These are phyloP conservation scores for Thamnidium elegans DNA, from an alignment of 192 early-diverging fungal genomes.

Conservation along the genomic window DNA sequence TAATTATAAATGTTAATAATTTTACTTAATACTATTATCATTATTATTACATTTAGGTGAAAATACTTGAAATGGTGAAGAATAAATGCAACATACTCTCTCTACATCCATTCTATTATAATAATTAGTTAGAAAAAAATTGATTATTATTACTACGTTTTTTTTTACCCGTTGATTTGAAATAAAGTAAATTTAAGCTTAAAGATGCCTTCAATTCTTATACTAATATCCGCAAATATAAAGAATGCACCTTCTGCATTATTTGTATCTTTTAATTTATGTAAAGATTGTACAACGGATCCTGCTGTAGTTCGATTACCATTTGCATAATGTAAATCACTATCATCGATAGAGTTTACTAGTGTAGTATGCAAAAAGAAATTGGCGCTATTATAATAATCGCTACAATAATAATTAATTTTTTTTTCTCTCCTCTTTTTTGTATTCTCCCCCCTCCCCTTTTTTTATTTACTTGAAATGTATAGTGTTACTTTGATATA, in stretches of 20 bases:
- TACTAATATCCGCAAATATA: slow-evolving; percentile 90
- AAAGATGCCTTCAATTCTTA: slow-evolving; percentile 82
- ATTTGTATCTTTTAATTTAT: slow-evolving; percentile 80
- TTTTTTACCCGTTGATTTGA: slow-evolving; percentile 73
- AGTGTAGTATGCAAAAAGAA: slow-evolving; percentile 94
- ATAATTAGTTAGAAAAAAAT: no score
- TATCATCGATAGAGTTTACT: slow-evolving; percentile 67
- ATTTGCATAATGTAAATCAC: slow-evolving; percentile 67
- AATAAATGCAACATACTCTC: slow-evolving; percentile 7
- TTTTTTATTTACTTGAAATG: slow-evolving; percentile 15
- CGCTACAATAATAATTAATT: slow-evolving; percentile 2
- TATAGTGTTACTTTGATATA: slow-evolving; percentile 8
- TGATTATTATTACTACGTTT: no score
- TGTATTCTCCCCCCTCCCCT: background rate
- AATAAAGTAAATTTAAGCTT: slow-evolving; percentile 81
- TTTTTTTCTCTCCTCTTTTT: no score
- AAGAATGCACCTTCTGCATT: slow-evolving; percentile 85
- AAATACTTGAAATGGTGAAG: slow-evolving; percentile 12
- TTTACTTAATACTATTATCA: background rate
- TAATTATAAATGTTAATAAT: background rate
- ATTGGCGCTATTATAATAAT: slow-evolving; percentile 72
- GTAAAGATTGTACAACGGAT: slow-evolving; percentile 83
- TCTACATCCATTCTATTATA: slow-evolving; percentile 11
- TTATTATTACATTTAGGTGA: slow-evolving; percentile 12
- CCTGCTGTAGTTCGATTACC: slow-evolving; percentile 75